These are phyloP conservation scores for Geotrichum carabidarum DNA, from an alignment of 1,139 yeast genomes.

Conservation along the genomic window DNA sequence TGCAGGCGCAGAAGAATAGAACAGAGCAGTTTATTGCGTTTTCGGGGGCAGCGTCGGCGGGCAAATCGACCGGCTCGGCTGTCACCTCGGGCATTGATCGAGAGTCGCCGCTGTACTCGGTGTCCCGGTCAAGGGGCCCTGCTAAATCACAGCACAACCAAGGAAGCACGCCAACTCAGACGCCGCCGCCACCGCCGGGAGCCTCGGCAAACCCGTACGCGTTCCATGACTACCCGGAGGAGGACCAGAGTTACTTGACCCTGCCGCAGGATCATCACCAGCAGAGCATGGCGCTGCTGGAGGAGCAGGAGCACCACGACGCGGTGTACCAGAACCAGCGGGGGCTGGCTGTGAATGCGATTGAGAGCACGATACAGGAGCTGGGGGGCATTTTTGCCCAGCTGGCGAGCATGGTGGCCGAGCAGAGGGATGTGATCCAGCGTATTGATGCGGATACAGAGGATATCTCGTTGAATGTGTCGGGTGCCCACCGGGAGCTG, in stretches of 20 bases:
- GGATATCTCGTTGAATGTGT: constrained; percentile 80
- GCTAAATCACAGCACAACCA: neutral
- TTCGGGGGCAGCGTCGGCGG: constrained; percentile 38
- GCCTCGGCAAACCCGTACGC: constrained; percentile 36
- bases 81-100: constrained; percentile 12
- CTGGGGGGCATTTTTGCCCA: constrained; percentile 94
- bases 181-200: constrained; percentile 1
- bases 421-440: constrained; percentile 94
- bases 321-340: constrained; percentile 76
- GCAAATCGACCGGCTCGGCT: constrained; percentile 29
- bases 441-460: constrained; percentile 93
- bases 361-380: constrained; percentile 91
- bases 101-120: constrained; percentile 19
- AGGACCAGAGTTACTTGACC: constrained; percentile 21
- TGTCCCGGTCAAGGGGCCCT: constrained; percentile 12
- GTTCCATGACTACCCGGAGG: constrained; percentile 30
- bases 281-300: constrained; percentile 56
- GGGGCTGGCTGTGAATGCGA: constrained; percentile 87
- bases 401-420: constrained; percentile 94
- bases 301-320: constrained; percentile 54
- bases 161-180: neutral
- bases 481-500: constrained; percentile 92
- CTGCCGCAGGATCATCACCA: constrained; percentile 69
- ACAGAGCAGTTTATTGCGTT: constrained; percentile 75
- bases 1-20: constrained; percentile 72